A percentile compares a stretch with the other conserved stretches of the same genome.
Evolutionary conservation across 2,329 filamentous ascomycete genomes (phyloP).

Genomic region (Sporothrix dimorphospora): DNA sequence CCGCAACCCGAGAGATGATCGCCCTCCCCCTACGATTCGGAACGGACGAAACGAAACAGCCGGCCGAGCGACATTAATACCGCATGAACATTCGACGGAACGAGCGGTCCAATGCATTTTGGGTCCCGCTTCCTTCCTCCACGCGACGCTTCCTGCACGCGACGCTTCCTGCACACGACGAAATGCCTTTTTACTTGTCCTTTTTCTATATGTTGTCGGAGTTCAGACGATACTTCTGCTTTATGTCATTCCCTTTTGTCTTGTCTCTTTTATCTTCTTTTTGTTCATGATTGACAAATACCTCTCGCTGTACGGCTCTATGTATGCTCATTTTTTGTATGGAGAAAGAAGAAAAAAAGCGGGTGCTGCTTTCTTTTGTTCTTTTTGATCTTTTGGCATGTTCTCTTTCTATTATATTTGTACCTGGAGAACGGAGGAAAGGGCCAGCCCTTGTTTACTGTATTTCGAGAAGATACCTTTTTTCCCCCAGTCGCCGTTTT

Average conservation of each 20-base stretch:
- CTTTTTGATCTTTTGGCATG: background rate
- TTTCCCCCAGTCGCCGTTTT: background rate
- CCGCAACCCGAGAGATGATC: background rate
- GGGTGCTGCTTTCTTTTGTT: background rate
- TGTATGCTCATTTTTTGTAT: constrained; percentile 10
- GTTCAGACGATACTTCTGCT: background rate
- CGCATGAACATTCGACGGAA: background rate
- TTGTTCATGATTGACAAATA: constrained; percentile 5
- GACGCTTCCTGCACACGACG: constrained; percentile 12
- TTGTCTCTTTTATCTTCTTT: background rate
- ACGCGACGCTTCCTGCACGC: background rate
- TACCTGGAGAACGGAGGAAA: constrained; percentile 7
- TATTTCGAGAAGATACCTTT: constrained; percentile 30
- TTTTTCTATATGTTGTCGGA: background rate
- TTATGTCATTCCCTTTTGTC: background rate
- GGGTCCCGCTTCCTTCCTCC: background rate
- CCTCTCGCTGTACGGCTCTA: constrained; percentile 1
- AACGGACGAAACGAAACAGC: background rate
- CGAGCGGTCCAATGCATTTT: background rate
- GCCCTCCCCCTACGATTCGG: background rate
- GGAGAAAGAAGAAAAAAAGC: background rate
- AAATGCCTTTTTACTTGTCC: constrained; percentile 5
- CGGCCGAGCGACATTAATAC: background rate
- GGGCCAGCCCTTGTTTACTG: constrained; percentile 18
- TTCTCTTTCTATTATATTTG: background rate